Conservation (phyloP, 2,329 filamentous ascomycete species). For the Monilinia laxa region DNA sequence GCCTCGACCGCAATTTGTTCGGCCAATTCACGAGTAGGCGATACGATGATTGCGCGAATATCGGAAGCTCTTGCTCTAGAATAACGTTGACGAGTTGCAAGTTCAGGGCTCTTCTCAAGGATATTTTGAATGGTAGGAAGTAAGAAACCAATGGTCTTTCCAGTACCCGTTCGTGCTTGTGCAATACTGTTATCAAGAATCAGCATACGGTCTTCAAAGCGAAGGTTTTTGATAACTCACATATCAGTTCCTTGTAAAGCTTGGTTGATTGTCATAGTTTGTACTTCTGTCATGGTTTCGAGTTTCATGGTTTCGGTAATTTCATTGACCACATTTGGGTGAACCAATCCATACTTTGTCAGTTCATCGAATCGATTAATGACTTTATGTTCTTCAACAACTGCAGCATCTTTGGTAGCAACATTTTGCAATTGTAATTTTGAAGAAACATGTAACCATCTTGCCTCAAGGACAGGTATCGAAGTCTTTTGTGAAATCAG, state of each 20-base stretch:
- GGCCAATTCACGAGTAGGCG: slow-evolving; percentile 78
- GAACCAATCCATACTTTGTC: slow-evolving; percentile 36
- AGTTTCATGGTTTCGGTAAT: slow-evolving; percentile 75
- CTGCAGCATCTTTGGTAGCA: slow-evolving; percentile 17
- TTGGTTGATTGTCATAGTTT: slow-evolving; percentile 84
- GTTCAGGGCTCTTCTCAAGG: slow-evolving; percentile 57
- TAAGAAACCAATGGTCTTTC: slow-evolving; percentile 93
- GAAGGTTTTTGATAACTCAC: slow-evolving; percentile 31
- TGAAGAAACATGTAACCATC: slow-evolving; percentile 37
- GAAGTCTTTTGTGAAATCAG: slow-evolving; percentile 27
- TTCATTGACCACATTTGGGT: slow-evolving; percentile 42
- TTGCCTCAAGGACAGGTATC: slow-evolving; percentile 29
- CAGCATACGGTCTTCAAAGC: background rate
- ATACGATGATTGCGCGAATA: slow-evolving; percentile 71
- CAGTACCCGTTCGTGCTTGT: slow-evolving; percentile 94
- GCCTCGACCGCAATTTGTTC: slow-evolving; percentile 82
- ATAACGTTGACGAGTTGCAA: slow-evolving; percentile 47
- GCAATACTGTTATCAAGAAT: slow-evolving; percentile 62
- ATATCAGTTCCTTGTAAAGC: slow-evolving; percentile 62
- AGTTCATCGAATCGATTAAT: slow-evolving; percentile 40
- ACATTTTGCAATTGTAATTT: slow-evolving; percentile 28
- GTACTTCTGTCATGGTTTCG: slow-evolving; percentile 46
- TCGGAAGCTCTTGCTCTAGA: slow-evolving; percentile 51
- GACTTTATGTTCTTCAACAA: slow-evolving; percentile 22
- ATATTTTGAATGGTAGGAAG: slow-evolving; percentile 82